A percentile compares a stretch with the other conserved stretches of the same genome.
Conservation (phyloP, 352 stramenopile species). For the Globisporangium abappressorium region DNA sequence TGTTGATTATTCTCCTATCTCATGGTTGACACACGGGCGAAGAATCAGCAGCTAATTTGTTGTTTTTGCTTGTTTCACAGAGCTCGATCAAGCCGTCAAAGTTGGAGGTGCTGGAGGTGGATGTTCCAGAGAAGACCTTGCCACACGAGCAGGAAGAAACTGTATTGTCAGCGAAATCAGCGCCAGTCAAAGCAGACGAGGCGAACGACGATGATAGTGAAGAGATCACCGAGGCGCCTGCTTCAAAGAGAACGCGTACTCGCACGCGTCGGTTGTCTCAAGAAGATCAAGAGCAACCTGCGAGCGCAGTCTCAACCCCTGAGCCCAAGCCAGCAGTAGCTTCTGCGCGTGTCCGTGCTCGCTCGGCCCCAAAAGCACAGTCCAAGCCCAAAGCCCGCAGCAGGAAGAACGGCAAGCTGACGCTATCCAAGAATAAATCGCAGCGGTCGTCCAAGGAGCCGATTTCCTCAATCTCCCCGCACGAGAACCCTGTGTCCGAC, state of each 20-base stretch:
- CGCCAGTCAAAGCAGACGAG: background rate
- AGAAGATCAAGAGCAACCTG: background rate
- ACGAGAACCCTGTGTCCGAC: slow-evolving; percentile 17
- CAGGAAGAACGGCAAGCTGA: slow-evolving; percentile 14
- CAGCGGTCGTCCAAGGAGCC: slow-evolving; percentile 11
- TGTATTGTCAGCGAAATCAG: background rate
- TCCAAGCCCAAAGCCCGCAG: slow-evolving; percentile 7
- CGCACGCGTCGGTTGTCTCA: slow-evolving; percentile 4
- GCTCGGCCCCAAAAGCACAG: background rate
- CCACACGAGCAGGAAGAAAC: slow-evolving; percentile 3
- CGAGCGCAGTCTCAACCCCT: background rate
- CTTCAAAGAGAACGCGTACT: slow-evolving; percentile 2
- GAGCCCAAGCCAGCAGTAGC: background rate
- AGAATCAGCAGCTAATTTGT: background rate
- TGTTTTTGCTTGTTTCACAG: background rate
- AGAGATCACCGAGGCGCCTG: background rate
- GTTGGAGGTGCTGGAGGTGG: background rate
- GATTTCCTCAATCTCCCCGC: slow-evolving; percentile 17
- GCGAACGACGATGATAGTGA: background rate
- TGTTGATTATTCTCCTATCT: background rate
- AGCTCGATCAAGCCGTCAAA: slow-evolving; percentile 13
- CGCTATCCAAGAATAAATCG: slow-evolving; percentile 11
- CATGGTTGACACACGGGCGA: background rate
- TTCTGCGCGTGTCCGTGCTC: background rate
- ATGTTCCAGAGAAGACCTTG: background rate